Conservation (phyloP, 805 yeast species). For the Scheffersomyces coipomensis region DNA sequence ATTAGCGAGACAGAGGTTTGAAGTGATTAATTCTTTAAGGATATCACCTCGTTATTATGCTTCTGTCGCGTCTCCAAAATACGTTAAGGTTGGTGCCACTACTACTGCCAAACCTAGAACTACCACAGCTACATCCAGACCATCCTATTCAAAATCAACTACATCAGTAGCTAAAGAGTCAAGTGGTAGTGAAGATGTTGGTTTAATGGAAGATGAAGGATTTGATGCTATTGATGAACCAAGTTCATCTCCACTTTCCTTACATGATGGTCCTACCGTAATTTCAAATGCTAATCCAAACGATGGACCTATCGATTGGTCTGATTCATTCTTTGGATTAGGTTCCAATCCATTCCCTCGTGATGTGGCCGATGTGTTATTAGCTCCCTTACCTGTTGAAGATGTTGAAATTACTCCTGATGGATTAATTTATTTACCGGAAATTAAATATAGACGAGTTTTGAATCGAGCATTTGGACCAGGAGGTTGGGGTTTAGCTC, state of each 20-base stretch:
- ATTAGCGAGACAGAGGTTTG: no score
- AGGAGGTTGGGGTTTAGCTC: conserved; percentile 98
- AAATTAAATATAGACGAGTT: conserved; percentile 89
- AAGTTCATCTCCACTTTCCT: no score
- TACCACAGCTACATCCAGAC: neutral
- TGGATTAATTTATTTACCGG: conserved; percentile 88
- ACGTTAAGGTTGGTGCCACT: neutral
- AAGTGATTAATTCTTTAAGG: no score
- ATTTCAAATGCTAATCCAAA: no score
- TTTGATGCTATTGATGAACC: no score
- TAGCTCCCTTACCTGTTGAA: conserved; percentile 58
- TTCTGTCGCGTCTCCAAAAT: neutral
- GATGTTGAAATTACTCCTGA: conserved; percentile 96
- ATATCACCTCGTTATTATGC: neutral
- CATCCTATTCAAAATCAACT: no score
- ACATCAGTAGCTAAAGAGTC: no score
- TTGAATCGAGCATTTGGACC: conserved; percentile 93
- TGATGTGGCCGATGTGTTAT: conserved; percentile 57
- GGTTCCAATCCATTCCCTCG: conserved; percentile 75
- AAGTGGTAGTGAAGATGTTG: no score
- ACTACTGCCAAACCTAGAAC: neutral
- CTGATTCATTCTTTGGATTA: conserved; percentile 81
- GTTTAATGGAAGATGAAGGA: no score
- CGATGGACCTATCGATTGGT: conserved; percentile 64
- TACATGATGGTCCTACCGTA: no score